Evolutionary conservation across 2,329 filamentous ascomycete species (phyloP), one percentile per base, ranked within the genome.

Genomic region (Lomentospora prolificans): DNA sequence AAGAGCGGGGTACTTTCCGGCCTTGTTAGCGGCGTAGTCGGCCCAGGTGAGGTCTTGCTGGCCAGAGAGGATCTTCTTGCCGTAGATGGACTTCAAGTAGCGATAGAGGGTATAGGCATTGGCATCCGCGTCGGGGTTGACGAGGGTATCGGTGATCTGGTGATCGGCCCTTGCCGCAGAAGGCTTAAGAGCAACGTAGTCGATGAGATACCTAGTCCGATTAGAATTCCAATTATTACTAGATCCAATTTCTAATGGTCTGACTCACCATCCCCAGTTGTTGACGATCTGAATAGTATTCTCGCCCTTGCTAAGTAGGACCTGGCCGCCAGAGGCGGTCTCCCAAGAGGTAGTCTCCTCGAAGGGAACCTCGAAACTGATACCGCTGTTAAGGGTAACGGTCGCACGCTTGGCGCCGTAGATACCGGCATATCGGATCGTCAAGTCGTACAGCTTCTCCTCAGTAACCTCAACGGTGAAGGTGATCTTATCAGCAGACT

Each of bases 1-100:
- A 8, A 77, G 67, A 0, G 75, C 75, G 1, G 75, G 75, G 0
- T 72, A 73, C 65, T 75, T 75, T 59, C 74, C 75, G 1, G 73
- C 66, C 53, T 75, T 73, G 33, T 66, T 51, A 2, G 66, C 66
- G 9, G 77, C 65, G 71, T 72, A 77, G 57, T 74, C 65, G 12
- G 74, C 63, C 33, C 65, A 72, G 4, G 64, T 62, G 19, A 72
- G 67, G 24, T 77, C 75, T 53, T 76, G 73, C 61, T 78, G 75
- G 3, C 75, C 75, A 0, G 74, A 75, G 30, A 78, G 68, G 46
- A 75, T 75, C 28, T 74, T 67, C 51, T 70, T 72, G 52, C 73
- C 73, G 57, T 76, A 76, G 56, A 75, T 70, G 55, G 65, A 69
- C 2, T 67, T 66, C 12, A 77, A 70, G 60, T 72, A 75, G 19